Conservation (phyloP, 2,329 filamentous ascomycete genomes). For the Rhinocladiella similis region DNA sequence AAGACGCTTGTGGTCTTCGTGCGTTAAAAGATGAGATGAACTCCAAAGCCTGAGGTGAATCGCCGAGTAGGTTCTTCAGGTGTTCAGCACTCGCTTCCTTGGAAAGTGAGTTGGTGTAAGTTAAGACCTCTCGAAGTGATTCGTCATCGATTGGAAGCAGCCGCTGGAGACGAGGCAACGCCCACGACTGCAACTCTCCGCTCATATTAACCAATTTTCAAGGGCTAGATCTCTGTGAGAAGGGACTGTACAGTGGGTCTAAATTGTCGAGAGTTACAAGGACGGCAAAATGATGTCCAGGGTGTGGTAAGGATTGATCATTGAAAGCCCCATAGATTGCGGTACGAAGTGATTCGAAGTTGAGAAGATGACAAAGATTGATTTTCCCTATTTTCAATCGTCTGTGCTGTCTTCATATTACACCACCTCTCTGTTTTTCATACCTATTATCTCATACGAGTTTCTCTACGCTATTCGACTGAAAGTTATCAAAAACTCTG, state of each 20-base stretch:
- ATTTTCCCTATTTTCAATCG: too few relatives aligned
- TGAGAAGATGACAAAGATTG: too few relatives aligned
- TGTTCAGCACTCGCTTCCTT: slow-evolving; percentile 78
- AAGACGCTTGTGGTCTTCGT: slow-evolving; percentile 46
- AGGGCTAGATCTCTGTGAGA: not conserved
- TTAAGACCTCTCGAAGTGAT: slow-evolving; percentile 78
- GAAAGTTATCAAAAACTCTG: not conserved
- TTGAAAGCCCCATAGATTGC: too few relatives aligned
- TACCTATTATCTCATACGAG: too few relatives aligned
- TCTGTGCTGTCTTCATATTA: too few relatives aligned
- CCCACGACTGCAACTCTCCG: slow-evolving; percentile 54
- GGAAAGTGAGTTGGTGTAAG: slow-evolving; percentile 75
- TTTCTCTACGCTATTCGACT: not conserved
- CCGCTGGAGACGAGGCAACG: slow-evolving; percentile 69
- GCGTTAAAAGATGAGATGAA: slow-evolving; percentile 77
- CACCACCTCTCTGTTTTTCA: too few relatives aligned
- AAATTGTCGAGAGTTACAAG: too few relatives aligned
- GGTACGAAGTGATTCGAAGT: too few relatives aligned
- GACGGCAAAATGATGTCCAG: too few relatives aligned
- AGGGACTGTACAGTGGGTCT: too few relatives aligned
- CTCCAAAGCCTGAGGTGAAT: slow-evolving; percentile 72
- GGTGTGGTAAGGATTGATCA: too few relatives aligned
- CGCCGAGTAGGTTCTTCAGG: slow-evolving; percentile 83
- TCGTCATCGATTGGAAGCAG: slow-evolving; percentile 83
- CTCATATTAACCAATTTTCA: slow-evolving; percentile 28